These are phyloP conservation scores for Turritis glabra DNA, from an alignment of 345 rosid species.

Conservation along the genomic window DNA sequence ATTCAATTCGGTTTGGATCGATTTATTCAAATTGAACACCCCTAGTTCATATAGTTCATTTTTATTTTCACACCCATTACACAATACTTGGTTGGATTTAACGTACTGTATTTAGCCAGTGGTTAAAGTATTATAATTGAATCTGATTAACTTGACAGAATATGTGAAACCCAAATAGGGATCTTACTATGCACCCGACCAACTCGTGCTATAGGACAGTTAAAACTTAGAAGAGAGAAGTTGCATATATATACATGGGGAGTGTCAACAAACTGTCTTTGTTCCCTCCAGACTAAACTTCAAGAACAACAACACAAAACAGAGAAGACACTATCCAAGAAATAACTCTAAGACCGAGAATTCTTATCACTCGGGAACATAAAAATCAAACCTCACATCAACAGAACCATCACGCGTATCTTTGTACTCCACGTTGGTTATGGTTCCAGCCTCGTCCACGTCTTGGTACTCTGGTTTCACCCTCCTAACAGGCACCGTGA, in stretches of 20 bases:
- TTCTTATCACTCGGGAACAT: conserved; percentile 57
- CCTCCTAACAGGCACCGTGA: conserved; percentile 87
- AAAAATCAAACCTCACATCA: conserved; percentile 92
- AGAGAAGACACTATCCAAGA: conserved; percentile 27
- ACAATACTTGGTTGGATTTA: background rate
- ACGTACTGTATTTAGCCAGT: background rate
- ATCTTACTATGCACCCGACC: background rate
- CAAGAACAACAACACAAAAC: conserved; percentile 24
- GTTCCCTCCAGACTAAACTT: conserved; percentile 24
- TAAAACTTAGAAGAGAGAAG: conserved; percentile 3
- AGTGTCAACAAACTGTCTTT: conserved; percentile 31
- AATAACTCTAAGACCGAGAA: conserved; percentile 6
- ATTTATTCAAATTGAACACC: background rate
- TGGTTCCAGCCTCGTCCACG: conserved; percentile 57
- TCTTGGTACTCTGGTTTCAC: conserved; percentile 86
- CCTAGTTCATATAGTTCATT: background rate
- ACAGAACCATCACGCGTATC: conserved; percentile 79
- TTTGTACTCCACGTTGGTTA: conserved; percentile 75
- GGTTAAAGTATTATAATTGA: background rate
- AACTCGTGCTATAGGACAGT: background rate
- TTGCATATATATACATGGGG: conserved; percentile 49
- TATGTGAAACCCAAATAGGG: background rate
- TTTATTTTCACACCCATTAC: no score
- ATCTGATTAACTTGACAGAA: background rate
- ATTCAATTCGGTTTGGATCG: no score